Base-by-base conservation (phyloP, 2,329 filamentous ascomycete genomes). In the Xylaria sp. region DNA sequence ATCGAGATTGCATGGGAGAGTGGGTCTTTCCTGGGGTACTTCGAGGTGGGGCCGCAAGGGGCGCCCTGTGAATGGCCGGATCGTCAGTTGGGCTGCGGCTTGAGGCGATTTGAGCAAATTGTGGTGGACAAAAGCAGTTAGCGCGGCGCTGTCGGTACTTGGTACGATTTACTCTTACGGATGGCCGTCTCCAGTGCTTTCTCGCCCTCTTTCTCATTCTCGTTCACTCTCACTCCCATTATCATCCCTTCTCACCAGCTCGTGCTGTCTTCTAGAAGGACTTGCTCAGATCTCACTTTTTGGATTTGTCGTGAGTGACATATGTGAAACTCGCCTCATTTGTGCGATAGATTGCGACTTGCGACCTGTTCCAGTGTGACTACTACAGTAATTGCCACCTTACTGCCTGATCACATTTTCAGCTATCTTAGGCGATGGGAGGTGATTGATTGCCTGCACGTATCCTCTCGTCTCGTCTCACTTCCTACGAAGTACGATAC, bases 101-200 rank as follows among this genome's bases (percentile, higher is more conserved):
- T 77, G 77, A 76, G 77, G 70, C 72, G 70, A 69, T 79, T 80
- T 80, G 78, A 80, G 78, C 78, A 80, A 74, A 68, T 80, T 80
- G 59, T 65, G 59, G 61, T 47, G 30, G 55, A 18, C 61, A 23
- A n/a, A 56, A 65, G 49, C 18, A 23, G n/a, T 52, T 19, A 37
- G 39, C 35, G 9, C 37, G 37, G 11, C 37, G 11, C 11, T 13
- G 37, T 13, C 37, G 37, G 11, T 30, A 30, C 23, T 30, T 30
- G 23, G 23, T 30, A 30, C 23, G 23, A 30, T 6, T 30, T 30
- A 16, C 16, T 16, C 16, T 16, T 16, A 30, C 23, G 23, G 23
- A 30, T 4, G 23, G 5, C 23, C 23, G 37, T 9, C 37, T 42
- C 37, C 37, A 46, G 13, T 46, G 42, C n/a, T 46, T 46, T 46